phyloP scores from a whole-genome alignment of 2,329 filamentous ascomycete genomes.

The Pestalotiopsis sp. region DNA sequence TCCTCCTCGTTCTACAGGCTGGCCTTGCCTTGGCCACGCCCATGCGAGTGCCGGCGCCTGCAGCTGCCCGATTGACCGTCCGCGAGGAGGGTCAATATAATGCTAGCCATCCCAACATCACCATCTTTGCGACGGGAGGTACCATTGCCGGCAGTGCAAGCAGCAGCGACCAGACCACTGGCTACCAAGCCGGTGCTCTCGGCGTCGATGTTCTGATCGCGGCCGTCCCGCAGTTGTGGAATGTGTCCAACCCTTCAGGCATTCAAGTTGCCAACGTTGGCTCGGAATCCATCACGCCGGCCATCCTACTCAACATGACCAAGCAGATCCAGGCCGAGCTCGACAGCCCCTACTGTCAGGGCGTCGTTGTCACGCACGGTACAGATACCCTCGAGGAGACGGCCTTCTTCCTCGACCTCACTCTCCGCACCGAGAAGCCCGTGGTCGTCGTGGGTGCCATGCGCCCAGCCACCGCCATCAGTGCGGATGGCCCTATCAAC shows the following conservation, averaged over 20 bases:
- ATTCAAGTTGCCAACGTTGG: constrained; percentile 54
- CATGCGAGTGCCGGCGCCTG: background rate
- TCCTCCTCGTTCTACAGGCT: background rate
- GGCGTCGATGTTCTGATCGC: constrained; percentile 53
- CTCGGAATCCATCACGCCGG: constrained; percentile 48
- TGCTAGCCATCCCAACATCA: constrained; percentile 49
- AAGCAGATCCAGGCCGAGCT: constrained; percentile 51
- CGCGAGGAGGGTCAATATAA: background rate
- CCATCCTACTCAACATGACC: constrained; percentile 48
- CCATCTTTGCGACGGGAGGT: constrained; percentile 59
- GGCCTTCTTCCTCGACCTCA: constrained; percentile 63
- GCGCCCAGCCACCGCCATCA: constrained; percentile 63
- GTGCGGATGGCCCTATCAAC: constrained; percentile 65
- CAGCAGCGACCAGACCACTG: constrained; percentile 47
- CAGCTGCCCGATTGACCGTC: background rate
- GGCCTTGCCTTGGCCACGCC: background rate
- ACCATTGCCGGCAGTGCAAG: constrained; percentile 58
- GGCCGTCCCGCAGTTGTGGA: constrained; percentile 55
- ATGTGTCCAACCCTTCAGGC: constrained; percentile 55
- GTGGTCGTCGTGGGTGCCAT: constrained; percentile 64
- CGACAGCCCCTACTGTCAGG: constrained; percentile 41
- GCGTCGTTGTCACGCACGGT: constrained; percentile 64
- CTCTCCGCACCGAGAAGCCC: constrained; percentile 58
- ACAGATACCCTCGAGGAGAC: constrained; percentile 68
- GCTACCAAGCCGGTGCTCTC: constrained; percentile 43